Evolutionary conservation across 768 basidiomycete species (phyloP), one percentile per base, ranked within the genome.

Genomic region (Tylopilus plumbeoviolaceoides): DNA sequence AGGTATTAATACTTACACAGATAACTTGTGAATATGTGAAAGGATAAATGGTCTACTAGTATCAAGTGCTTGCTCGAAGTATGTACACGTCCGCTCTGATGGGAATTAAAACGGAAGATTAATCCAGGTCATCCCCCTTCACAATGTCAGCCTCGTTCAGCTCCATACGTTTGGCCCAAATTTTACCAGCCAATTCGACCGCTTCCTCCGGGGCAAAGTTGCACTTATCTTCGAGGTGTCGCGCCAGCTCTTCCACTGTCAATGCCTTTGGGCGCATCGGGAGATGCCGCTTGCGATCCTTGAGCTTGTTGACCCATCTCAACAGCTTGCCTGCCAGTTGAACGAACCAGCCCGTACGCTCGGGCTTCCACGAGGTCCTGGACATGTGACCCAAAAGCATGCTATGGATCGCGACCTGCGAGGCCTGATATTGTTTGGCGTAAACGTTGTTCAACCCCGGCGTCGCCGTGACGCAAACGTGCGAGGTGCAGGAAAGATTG

Each of bases 391-490:
- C 25, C 28, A 59, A 50, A 10, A 64, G 60, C 62, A 63, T 55
- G 1, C 5, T 23, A 33, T 25, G 65, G 30, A 72, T 56, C 30
- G 59, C 63, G 41, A 9, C 27, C 49, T 55, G 70, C 23, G 74
- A 76, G 39, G 62, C 53, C 8, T 63, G 50, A 44, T 74, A 75
- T 44, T 69, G 65, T 1, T 42, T 33, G 8, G 58, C 56, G 25
- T 71, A 64, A 20, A 53, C 59, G 41, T 55, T 35, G 0, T 61
- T 45, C 20, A 53, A 44, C 7, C 73, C 65, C 17, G 51, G 53
- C 18, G 51, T 72, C 5, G 71, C 67, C 0, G 73, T 74, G 51
- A 77, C 62, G 48, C 77, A 77, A 0, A 63, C 76, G 21, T 73
- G 68, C n/a, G 69, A 70, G 8, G 52, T 47, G 5, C 70, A 63